Base-by-base conservation (phyloP, 768 basidiomycete species). In the Gloeopeniophorella convolvens region DNA sequence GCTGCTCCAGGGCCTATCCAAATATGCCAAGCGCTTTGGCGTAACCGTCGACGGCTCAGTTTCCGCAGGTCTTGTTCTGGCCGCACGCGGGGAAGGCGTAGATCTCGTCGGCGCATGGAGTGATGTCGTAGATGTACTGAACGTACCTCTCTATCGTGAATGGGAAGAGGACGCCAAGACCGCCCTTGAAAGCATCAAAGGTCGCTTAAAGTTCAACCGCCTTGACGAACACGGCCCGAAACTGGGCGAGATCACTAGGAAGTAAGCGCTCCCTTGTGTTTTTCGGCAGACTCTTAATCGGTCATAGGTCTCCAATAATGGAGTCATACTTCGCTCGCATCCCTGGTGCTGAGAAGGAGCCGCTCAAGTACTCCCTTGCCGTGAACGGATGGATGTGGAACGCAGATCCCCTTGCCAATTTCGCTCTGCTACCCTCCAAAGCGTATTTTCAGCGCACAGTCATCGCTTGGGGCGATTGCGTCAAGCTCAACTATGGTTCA, bases 301-400 rank as follows among this genome's bases (percentile, higher is more conserved):
- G 34, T 48, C 27, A 0, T 58, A 96, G 93, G 33, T 76, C 72
- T 13, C 92, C 95, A 18, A 73, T 99, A 36, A 85, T 91, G 36
- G 96, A 98, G 62, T 67, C 77, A 3, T 97, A 97, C 70, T 99
- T 99, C 68, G 97, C 93, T 1, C 84, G 92, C 21, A 66, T 97
- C 11, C 72, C 71, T 56, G 32, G 76, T 71, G 2, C 28, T 66
- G 74, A 73, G 54, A 70, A 72, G 45, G 71, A 79, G 41, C 70
- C 73, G 4, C 55, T 60, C 13, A 70, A 76, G 12, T 87, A 92
- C 62, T 84, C 88, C 2, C 71, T 99, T 24, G 96, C 95, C 5
- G 97, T 98, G 68, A 99, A 99, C 63, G 96, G 96, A 3, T 99
- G 96, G 96, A 92, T 99, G 57, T 99, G 96, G 95, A 71, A 85